These are phyloP conservation scores for Annulohypoxylon moriforme DNA, from an alignment of 495 filamentous ascomycete genomes.

Conservation along the genomic window DNA sequence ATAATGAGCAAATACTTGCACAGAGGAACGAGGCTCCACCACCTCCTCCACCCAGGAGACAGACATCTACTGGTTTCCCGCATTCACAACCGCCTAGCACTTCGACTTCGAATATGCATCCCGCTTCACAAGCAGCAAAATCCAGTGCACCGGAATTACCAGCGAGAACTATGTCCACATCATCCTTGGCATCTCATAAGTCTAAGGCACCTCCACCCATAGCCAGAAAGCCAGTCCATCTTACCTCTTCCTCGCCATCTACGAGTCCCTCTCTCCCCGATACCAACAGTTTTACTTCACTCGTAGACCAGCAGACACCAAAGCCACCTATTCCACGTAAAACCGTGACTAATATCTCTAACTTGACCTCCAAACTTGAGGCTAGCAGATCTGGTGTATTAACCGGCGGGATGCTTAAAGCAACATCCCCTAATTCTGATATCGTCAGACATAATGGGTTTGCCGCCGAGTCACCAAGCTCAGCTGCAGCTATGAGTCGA, in stretches of 20 bases:
- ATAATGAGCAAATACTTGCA: constrained; percentile 46
- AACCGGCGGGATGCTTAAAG: constrained; percentile 42
- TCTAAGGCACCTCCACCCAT: constrained; percentile 64
- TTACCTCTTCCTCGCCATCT: constrained; percentile 54
- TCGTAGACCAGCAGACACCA: constrained; percentile 29
- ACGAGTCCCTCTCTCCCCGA: constrained; percentile 43
- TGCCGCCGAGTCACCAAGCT: constrained; percentile 3
- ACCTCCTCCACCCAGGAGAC: constrained; percentile 61
- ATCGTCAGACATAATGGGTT: constrained; percentile 7
- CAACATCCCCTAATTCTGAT: constrained; percentile 17
- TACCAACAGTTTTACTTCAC: constrained; percentile 9
- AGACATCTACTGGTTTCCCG: constrained; percentile 47
- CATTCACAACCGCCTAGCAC: constrained; percentile 30
- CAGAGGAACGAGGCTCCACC: constrained; percentile 54
- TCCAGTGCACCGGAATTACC: constrained; percentile 14
- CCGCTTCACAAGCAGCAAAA: constrained; percentile 16
- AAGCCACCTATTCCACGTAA: constrained; percentile 42
- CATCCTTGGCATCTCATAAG: constrained; percentile 48
- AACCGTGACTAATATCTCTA: constrained; percentile 40
- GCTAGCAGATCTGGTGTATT: constrained; percentile 37
- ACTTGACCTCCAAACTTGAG: constrained; percentile 45
- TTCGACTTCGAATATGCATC: constrained; percentile 17
- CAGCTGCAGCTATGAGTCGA: constrained; percentile 12
- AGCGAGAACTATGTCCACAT: constrained; percentile 40
- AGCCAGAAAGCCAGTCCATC: constrained; percentile 65